phyloP scores from a whole-genome alignment of 106 monocot species.

The Acorus calamus region DNA sequence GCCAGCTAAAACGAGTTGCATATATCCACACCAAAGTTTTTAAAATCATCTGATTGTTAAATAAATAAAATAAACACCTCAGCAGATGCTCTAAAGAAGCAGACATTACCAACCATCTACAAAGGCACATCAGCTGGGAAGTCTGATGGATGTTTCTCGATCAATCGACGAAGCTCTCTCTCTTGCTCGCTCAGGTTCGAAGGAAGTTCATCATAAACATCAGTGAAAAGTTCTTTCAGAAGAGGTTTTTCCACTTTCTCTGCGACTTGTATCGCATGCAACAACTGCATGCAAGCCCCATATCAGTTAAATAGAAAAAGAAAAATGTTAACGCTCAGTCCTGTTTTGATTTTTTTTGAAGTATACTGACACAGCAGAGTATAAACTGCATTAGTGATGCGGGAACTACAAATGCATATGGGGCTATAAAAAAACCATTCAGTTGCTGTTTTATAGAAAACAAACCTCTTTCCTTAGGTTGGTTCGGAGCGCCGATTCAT shows the following conservation, averaged over 20 bases:
- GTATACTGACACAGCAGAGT: no score
- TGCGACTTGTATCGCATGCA: conserved; percentile 72
- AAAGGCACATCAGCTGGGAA: conserved; percentile 73
- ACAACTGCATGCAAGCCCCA: conserved; percentile 30
- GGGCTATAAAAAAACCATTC: no score
- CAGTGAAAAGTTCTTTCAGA: conserved; percentile 66
- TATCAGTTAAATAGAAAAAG: neutral
- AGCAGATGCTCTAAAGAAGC: no score
- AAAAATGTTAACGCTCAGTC: neutral
- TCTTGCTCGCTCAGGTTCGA: conserved; percentile 74
- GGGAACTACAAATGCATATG: no score
- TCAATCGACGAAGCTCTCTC: conserved; percentile 33
- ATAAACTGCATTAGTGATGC: no score
- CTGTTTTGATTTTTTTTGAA: neutral
- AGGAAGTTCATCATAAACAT: conserved; percentile 79
- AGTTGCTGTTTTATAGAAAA: neutral
- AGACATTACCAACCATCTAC: conserved; percentile 11
- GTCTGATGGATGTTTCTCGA: conserved; percentile 51
- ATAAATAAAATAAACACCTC: no score
- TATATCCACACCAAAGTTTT: no score
- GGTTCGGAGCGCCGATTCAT: conserved; percentile 61
- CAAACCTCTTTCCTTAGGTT: conserved; percentile 77
- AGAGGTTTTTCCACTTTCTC: conserved; percentile 64
- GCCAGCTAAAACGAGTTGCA: no score
- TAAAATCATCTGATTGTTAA: no score